Conservation (phyloP, 306 rosid genomes). For the Corylus avellana region DNA sequence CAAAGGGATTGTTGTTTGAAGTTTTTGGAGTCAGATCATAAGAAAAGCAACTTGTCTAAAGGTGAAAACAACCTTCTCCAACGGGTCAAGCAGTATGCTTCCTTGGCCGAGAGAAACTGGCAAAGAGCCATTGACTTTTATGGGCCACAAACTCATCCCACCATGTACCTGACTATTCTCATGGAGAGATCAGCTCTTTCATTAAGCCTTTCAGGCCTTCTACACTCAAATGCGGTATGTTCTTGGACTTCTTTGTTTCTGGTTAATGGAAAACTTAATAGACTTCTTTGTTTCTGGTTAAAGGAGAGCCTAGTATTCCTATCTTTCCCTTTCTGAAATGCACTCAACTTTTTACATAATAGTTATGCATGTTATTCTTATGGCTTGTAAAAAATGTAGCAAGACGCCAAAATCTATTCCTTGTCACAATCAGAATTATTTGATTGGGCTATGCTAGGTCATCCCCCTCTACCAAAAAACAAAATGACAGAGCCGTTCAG, state of each 20-base stretch:
- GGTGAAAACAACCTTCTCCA: slow-evolving; percentile 56
- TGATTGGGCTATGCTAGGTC: background rate
- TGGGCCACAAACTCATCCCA: slow-evolving; percentile 75
- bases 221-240: slow-evolving; percentile 72
- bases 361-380: background rate
- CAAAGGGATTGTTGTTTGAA: slow-evolving; percentile 86
- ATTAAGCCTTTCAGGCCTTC: slow-evolving; percentile 53
- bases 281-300: background rate
- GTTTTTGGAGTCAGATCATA: slow-evolving; percentile 64
- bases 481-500: background rate
- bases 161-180: slow-evolving; percentile 73
- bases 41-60: slow-evolving; percentile 51
- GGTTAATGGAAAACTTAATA: background rate
- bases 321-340: background rate
- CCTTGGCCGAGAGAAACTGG: slow-evolving; percentile 94
- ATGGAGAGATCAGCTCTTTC: slow-evolving; percentile 80
- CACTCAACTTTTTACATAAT: background rate
- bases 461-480: background rate
- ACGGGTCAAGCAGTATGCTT: slow-evolving; percentile 86
- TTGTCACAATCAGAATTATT: background rate
- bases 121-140: slow-evolving; percentile 80
- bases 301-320: slow-evolving; percentile 3
- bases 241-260: slow-evolving; percentile 34
- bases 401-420: background rate
- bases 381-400: background rate